Conservation (phyloP, 1,284 basidiomycete species). For the Rhodotorula sp. region DNA sequence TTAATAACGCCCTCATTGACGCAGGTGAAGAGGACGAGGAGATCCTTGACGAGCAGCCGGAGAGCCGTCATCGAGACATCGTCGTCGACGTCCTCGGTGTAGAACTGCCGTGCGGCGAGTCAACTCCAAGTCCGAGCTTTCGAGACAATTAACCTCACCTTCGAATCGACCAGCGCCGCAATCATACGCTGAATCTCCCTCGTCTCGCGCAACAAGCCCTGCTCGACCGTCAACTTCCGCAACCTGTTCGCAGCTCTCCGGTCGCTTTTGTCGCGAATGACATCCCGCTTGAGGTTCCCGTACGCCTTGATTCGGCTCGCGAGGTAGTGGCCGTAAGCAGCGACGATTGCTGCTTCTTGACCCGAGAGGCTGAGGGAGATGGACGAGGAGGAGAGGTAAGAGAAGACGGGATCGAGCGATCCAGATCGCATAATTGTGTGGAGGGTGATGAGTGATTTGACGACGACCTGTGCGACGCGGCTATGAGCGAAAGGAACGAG, state of each 20-base stretch:
- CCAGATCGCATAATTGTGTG: constrained; percentile 95
- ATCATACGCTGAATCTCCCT: constrained; percentile 86
- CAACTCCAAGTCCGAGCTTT: no score
- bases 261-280: constrained; percentile 82
- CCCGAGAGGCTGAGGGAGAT: constrained; percentile 22
- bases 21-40: constrained; percentile 91
- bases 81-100: constrained; percentile 87
- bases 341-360: constrained; percentile 76
- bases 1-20: constrained; percentile 99
- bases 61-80: constrained; percentile 85
- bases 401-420: constrained; percentile 82
- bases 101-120: constrained; percentile 62
- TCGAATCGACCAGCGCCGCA: constrained; percentile 79
- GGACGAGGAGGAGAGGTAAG: constrained; percentile 25
- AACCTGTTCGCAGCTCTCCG: constrained; percentile 57
- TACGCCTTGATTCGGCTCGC: constrained; percentile 86
- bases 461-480: constrained; percentile 67
- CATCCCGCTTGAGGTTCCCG: constrained; percentile 87
- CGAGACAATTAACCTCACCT: constrained; percentile 56
- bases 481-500: constrained; percentile 49
- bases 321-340: constrained; percentile 83
- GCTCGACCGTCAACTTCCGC: constrained; percentile 89
- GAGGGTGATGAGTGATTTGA: constrained; percentile 92
- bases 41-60: constrained; percentile 94
- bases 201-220: constrained; percentile 89